Conservation (phyloP, 495 filamentous ascomycete genomes). For the Talaromyces trachyspermus region DNA sequence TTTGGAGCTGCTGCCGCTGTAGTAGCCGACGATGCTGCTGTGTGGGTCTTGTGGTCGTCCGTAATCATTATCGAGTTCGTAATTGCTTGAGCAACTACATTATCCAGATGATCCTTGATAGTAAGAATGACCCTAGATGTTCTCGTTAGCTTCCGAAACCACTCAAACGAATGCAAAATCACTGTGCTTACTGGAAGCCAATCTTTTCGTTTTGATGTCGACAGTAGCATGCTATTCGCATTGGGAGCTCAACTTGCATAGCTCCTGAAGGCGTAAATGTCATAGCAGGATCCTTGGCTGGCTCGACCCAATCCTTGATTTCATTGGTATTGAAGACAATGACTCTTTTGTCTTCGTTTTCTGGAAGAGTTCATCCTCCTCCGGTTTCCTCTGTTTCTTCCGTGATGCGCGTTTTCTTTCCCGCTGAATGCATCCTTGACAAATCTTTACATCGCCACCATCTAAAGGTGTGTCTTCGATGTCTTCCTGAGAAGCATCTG, state of each 20-base stretch:
- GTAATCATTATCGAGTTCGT: constrained; percentile 88
- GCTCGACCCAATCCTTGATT: constrained; percentile 73
- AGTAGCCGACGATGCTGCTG: constrained; percentile 24
- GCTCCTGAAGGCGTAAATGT: constrained; percentile 48
- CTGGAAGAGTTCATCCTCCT: constrained; percentile 75
- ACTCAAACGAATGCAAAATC: not conserved
- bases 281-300: constrained; percentile 32
- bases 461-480: constrained; percentile 68
- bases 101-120: constrained; percentile 67
- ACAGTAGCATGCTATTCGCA: constrained; percentile 98
- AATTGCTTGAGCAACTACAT: constrained; percentile 74
- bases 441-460: constrained; percentile 82
- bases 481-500: constrained; percentile 22
- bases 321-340: constrained; percentile 94
- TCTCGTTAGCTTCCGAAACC: constrained; percentile 10
- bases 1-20: constrained; percentile 27
- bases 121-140: constrained; percentile 76
- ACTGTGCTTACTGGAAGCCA: constrained; percentile 72
- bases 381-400: constrained; percentile 81
- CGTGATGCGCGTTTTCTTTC: constrained; percentile 81
- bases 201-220: constrained; percentile 86
- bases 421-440: constrained; percentile 70
- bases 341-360: constrained; percentile 67
- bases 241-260: constrained; percentile 71
- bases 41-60: constrained; percentile 88